A percentile compares a stretch with the other conserved stretches of the same genome.
Evolutionary conservation across 2,329 filamentous ascomycete species (phyloP).

Genomic region (Penicillium sp.): DNA sequence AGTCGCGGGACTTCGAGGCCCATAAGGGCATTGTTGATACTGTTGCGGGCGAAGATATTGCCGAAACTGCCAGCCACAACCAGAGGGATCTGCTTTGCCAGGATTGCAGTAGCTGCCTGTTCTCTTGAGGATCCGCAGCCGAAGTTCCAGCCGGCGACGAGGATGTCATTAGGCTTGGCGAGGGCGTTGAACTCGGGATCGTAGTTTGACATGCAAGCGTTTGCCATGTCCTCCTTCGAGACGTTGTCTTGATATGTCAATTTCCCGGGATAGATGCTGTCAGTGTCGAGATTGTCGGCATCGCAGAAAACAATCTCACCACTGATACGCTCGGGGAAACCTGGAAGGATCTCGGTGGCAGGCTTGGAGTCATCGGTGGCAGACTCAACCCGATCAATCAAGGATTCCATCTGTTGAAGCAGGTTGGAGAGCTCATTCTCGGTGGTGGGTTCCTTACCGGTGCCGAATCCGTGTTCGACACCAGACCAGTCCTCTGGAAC

Average conservation of each 20-base stretch:
- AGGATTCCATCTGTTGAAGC: constrained; percentile 66
- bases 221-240: constrained; percentile 73
- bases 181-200: constrained; percentile 67
- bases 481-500: constrained; percentile 65
- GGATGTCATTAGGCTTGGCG: constrained; percentile 70
- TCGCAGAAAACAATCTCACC: constrained; percentile 90
- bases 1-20: constrained; percentile 41
- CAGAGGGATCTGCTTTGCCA: constrained; percentile 38
- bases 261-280: constrained; percentile 87
- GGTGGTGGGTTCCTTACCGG: constrained; percentile 58
- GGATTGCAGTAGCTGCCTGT: constrained; percentile 79
- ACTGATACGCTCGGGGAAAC: constrained; percentile 77
- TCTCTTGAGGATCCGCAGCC: constrained; percentile 79
- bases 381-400: constrained; percentile 55
- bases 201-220: constrained; percentile 94
- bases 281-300: constrained; percentile 84
- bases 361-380: constrained; percentile 20
- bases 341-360: constrained; percentile 71
- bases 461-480: constrained; percentile 67
- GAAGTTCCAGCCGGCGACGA: constrained; percentile 86
- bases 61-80: constrained; percentile 41
- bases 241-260: constrained; percentile 91
- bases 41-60: constrained; percentile 42
- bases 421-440: constrained; percentile 71
- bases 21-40: constrained; percentile 46